Percentiles rank a stretch among this genome's conserved stretches.
These are phyloP conservation scores for Yamadazyma laniorum DNA, from an alignment of 805 yeast species.

Conservation along the genomic window DNA sequence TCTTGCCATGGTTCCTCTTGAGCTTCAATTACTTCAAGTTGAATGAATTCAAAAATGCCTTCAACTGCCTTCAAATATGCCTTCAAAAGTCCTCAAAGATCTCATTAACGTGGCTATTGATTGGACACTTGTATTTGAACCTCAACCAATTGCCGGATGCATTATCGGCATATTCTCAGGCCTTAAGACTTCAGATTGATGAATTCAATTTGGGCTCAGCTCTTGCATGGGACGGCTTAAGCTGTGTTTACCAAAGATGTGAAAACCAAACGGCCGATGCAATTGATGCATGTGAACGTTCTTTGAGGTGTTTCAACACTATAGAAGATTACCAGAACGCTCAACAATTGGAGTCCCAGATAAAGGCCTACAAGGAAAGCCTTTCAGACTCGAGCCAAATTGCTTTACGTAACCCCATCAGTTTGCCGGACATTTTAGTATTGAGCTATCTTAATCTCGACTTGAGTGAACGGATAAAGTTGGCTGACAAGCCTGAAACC, in stretches of 20 bases:
- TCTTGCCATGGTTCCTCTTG: slow-evolving; percentile 56
- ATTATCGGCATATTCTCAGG: slow-evolving; percentile 65
- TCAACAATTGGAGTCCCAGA: background rate
- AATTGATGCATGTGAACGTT: slow-evolving; percentile 54
- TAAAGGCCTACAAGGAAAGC: background rate
- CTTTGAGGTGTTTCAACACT: slow-evolving; percentile 47
- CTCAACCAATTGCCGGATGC: slow-evolving; percentile 65
- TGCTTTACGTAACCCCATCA: slow-evolving; percentile 2
- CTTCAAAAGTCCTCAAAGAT: slow-evolving; percentile 50
- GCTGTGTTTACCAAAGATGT: slow-evolving; percentile 62
- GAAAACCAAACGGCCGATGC: slow-evolving; percentile 61
- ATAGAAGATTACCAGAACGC: slow-evolving; percentile 1
- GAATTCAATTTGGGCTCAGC: slow-evolving; percentile 49
- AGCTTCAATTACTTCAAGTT: slow-evolving; percentile 51
- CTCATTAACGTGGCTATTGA: slow-evolving; percentile 66
- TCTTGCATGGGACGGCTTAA: slow-evolving; percentile 64
- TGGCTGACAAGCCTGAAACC: slow-evolving; percentile 6
- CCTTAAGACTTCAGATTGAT: slow-evolving; percentile 50
- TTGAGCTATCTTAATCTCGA: slow-evolving; percentile 3
- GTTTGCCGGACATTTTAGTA: slow-evolving; percentile 3
- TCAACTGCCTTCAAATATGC: slow-evolving; percentile 55
- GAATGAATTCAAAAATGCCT: slow-evolving; percentile 50
- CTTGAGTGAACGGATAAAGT: slow-evolving; percentile 1
- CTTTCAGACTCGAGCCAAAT: background rate
- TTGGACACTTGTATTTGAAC: slow-evolving; percentile 58